Percentiles rank a stretch among this genome's conserved stretches.
phyloP scores from a whole-genome alignment of 2,329 filamentous ascomycete species.

The Beauveria sp. region DNA sequence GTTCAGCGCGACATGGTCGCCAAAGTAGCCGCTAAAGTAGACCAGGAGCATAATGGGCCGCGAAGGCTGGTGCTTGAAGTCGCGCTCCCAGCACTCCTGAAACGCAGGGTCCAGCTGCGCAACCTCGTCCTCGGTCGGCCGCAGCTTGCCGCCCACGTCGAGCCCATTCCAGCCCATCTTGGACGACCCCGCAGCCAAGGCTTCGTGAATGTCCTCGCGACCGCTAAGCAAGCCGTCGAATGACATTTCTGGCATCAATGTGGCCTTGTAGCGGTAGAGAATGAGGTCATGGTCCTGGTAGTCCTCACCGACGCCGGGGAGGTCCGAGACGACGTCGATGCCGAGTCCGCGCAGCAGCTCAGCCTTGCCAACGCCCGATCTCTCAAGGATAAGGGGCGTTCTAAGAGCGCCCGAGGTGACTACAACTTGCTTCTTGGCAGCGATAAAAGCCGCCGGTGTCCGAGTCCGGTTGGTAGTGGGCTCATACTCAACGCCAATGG shows the following conservation, averaged over 20 bases:
- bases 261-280: constrained; percentile 42
- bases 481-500: constrained; percentile 47
- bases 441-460: constrained; percentile 22
- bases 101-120: constrained; percentile 42
- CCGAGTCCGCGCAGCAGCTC: constrained; percentile 34
- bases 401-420: constrained; percentile 39
- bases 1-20: constrained; percentile 18
- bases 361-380: constrained; percentile 47
- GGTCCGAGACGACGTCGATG: constrained; percentile 40
- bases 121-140: constrained; percentile 45
- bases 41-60: constrained; percentile 19
- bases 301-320: constrained; percentile 40
- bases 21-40: constrained; percentile 18
- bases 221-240: constrained; percentile 22
- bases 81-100: constrained; percentile 40
- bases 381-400: constrained; percentile 46
- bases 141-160: constrained; percentile 45
- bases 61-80: constrained; percentile 31
- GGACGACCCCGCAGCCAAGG: constrained; percentile 18
- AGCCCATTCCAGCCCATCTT: constrained; percentile 48
- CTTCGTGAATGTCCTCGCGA: constrained; percentile 15
- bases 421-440: constrained; percentile 47
- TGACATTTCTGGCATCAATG: constrained; percentile 37
- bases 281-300: constrained; percentile 41
- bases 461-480: background rate